phyloP scores from a whole-genome alignment of 306 rosid species.

The Sophora flavescens region DNA sequence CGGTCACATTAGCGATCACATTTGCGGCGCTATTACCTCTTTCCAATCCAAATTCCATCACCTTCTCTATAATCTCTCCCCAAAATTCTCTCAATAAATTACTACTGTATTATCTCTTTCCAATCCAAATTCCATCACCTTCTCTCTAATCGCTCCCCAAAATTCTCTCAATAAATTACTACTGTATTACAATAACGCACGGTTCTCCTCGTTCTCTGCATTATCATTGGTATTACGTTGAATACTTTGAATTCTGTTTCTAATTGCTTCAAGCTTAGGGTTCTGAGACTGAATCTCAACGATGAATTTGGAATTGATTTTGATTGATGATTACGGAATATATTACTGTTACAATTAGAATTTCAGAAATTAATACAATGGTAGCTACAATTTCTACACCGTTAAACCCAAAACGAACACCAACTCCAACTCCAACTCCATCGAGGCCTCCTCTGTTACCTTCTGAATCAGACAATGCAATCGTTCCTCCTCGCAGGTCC shows the following conservation, averaged over 20 bases:
- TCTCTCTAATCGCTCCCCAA: no score
- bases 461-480: conserved; percentile 82
- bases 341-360: background rate
- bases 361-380: conserved; percentile 50
- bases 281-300: conserved; percentile 44
- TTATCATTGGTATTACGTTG: background rate
- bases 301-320: conserved; percentile 47
- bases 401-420: conserved; percentile 63
- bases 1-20: conserved; percentile 62
- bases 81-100: background rate
- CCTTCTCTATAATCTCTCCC: no score
- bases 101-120: no score
- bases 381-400: conserved; percentile 78
- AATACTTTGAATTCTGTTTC: background rate
- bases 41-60: no score
- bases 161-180: background rate
- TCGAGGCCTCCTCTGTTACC: conserved; percentile 79
- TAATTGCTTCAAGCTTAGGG: conserved; percentile 17
- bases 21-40: conserved; percentile 4
- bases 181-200: background rate
- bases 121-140: no score
- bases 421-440: conserved; percentile 58
- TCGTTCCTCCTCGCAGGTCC: conserved; percentile 64
- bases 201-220: background rate
- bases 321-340: conserved; percentile 11